Evolutionary conservation across 2,329 filamentous ascomycete genomes (phyloP).

Genomic region (Calonectria naviculata): DNA sequence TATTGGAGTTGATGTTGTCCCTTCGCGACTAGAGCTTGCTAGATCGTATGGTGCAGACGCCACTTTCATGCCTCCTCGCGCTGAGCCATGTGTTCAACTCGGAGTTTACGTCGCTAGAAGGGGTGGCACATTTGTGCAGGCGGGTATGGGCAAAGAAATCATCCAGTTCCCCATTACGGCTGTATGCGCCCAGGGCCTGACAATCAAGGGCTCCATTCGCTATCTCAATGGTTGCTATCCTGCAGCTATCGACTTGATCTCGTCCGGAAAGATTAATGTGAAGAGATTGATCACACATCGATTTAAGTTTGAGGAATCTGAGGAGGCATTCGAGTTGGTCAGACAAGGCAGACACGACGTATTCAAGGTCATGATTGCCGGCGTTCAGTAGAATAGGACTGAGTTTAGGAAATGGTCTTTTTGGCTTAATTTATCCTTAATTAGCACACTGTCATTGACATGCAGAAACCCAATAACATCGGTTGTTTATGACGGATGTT

Average conservation of each 20-base stretch:
- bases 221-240: constrained; percentile 5
- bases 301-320: constrained; percentile 52
- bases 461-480: too few relatives aligned
- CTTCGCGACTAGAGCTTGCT: neutral
- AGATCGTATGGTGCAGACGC: neutral
- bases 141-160: constrained; percentile 60
- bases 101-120: constrained; percentile 54
- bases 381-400: neutral
- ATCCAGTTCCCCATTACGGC: constrained; percentile 60
- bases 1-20: neutral
- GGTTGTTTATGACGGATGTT: too few relatives aligned
- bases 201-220: constrained; percentile 2
- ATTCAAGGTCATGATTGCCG: constrained; percentile 1
- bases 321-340: constrained; percentile 51
- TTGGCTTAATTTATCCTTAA: too few relatives aligned
- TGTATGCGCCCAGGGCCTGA: constrained; percentile 29
- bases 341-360: neutral
- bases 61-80: neutral
- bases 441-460: too few relatives aligned
- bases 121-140: constrained; percentile 61
- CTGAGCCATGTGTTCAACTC: constrained; percentile 55
- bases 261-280: constrained; percentile 54
- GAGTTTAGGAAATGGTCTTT: too few relatives aligned
- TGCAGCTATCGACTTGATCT: constrained; percentile 52
- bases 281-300: constrained; percentile 46